Evolutionary conservation across 331 rosid genomes (phyloP).

Genomic region (Dryas integrifolia): DNA sequence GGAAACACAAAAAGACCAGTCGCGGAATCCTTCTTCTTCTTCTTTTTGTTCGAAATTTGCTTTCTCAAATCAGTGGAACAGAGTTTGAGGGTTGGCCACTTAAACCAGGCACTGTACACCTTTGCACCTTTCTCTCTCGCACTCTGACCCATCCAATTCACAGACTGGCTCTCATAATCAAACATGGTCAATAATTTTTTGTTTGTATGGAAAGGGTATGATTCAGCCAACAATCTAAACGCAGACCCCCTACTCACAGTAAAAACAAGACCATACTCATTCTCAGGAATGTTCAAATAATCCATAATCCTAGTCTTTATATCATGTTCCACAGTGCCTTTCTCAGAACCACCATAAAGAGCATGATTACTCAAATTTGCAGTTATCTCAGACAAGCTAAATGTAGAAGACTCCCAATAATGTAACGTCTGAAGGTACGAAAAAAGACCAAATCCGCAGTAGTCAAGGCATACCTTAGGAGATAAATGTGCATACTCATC

Average conservation of each 20-base stretch:
- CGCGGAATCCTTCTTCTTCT: constrained; percentile 84
- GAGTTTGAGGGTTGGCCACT: constrained; percentile 93
- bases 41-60: constrained; percentile 84
- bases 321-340: constrained; percentile 88
- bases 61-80: constrained; percentile 94
- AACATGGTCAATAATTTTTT: constrained; percentile 89
- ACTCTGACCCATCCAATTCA: constrained; percentile 89
- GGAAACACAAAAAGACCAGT: constrained; percentile 92
- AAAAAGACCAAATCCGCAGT: constrained; percentile 95
- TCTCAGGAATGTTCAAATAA: constrained; percentile 92
- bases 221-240: constrained; percentile 73
- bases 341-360: constrained; percentile 87
- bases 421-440: constrained; percentile 89
- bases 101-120: constrained; percentile 86
- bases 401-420: constrained; percentile 92
- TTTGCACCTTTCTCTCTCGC: constrained; percentile 93
- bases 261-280: constrained; percentile 90
- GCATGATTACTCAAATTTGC: constrained; percentile 94
- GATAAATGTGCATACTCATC: constrained; percentile 76
- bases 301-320: constrained; percentile 84
- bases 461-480: constrained; percentile 97
- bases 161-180: constrained; percentile 96
- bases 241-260: constrained; percentile 98
- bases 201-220: constrained; percentile 90
- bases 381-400: constrained; percentile 95